Conservation (phyloP, 805 yeast species). For the Scheffersomyces ergatensis region DNA sequence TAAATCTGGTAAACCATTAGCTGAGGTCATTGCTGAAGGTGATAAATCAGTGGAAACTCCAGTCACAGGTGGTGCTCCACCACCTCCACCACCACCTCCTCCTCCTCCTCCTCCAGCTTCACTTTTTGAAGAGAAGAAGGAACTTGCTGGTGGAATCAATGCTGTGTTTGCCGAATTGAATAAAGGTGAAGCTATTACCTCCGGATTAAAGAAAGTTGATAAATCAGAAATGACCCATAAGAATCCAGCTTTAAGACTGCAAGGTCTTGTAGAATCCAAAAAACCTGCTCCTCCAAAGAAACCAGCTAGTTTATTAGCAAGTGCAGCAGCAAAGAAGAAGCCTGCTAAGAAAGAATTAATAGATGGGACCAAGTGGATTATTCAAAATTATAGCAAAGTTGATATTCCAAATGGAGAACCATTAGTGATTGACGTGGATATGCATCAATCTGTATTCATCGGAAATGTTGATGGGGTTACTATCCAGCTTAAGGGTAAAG, state of each 20-base stretch:
- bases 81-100: constrained; percentile 85
- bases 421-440: constrained; percentile 70
- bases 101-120: constrained; percentile 85
- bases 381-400: constrained; percentile 69
- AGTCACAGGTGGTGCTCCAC: constrained; percentile 33
- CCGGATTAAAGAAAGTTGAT: constrained; percentile 88
- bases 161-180: constrained; percentile 93
- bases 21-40: constrained; percentile 39
- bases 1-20: constrained; percentile 54
- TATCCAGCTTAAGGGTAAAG: constrained; percentile 85
- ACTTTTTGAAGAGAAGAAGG: constrained; percentile 39
- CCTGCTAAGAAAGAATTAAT: constrained; percentile 61
- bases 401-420: constrained; percentile 48
- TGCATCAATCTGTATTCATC: constrained; percentile 85
- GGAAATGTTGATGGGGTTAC: constrained; percentile 76
- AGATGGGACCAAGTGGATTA: constrained; percentile 82
- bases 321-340: constrained; percentile 21
- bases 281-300: constrained; percentile 83
- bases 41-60: constrained; percentile 16
- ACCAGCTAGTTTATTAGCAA: constrained; percentile 56
- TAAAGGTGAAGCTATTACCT: constrained; percentile 80
- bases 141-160: constrained; percentile 53
- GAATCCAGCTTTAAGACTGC: constrained; percentile 75
- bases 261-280: constrained; percentile 43
- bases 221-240: constrained; percentile 92